A percentile compares a stretch with the other conserved stretches of the same genome.
Conservation (phyloP, 1,284 basidiomycete genomes). For the Veloboletus limbatus region DNA sequence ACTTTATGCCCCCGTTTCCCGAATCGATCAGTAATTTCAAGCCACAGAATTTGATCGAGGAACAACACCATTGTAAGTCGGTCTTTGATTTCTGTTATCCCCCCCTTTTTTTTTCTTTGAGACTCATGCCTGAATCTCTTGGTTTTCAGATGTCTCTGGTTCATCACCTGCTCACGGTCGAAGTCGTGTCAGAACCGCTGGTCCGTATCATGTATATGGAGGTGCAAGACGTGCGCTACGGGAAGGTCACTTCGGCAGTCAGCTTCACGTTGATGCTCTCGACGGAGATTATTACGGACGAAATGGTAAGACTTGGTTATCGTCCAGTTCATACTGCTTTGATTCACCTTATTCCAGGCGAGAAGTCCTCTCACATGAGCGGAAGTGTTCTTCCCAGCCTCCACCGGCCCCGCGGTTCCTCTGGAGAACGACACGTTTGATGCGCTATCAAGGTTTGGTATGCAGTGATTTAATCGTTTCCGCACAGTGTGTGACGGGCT, state of each 20-base stretch:
- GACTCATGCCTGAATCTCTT: slow-evolving; percentile 51
- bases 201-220: slow-evolving; percentile 52
- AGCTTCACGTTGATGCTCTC: slow-evolving; percentile 40
- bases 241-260: slow-evolving; percentile 36
- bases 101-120: slow-evolving; percentile 4
- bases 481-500: too few relatives aligned
- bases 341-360: slow-evolving; percentile 35
- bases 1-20: slow-evolving; percentile 29
- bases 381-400: slow-evolving; percentile 40
- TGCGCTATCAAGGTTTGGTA: slow-evolving; percentile 47
- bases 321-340: neutral
- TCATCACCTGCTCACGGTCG: slow-evolving; percentile 55
- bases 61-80: slow-evolving; percentile 48
- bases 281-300: slow-evolving; percentile 42
- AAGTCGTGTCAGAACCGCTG: slow-evolving; percentile 43
- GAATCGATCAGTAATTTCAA: slow-evolving; percentile 26
- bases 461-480: slow-evolving; percentile 19
- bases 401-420: slow-evolving; percentile 42
- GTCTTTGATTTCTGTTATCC: slow-evolving; percentile 8
- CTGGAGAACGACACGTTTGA: slow-evolving; percentile 39
- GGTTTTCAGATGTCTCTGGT: slow-evolving; percentile 48
- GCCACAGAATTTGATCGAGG: slow-evolving; percentile 39
- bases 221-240: slow-evolving; percentile 48
- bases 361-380: slow-evolving; percentile 43
- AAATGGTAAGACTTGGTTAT: slow-evolving; percentile 39